Percentiles rank a stretch among this genome's conserved stretches.
These are phyloP conservation scores for Kazachstania sp. DNA, from an alignment of 1,139 yeast species.

Conservation along the genomic window DNA sequence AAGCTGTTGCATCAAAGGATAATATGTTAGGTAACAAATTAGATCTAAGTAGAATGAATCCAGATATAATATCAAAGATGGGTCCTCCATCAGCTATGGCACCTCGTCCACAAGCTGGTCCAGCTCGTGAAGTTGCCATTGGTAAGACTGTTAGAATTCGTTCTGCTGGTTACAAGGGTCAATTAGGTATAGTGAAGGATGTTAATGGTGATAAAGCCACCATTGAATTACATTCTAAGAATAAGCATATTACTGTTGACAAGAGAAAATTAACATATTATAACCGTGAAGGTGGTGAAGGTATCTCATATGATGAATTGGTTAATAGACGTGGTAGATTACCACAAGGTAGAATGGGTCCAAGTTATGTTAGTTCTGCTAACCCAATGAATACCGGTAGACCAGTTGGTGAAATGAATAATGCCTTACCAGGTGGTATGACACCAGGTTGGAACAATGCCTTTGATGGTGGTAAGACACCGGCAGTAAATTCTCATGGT, in stretches of 20 bases:
- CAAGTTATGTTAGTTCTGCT: slow-evolving; percentile 32
- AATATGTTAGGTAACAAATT: slow-evolving; percentile 28
- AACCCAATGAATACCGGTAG: slow-evolving; percentile 27
- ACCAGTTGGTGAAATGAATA: slow-evolving; percentile 18
- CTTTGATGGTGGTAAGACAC: slow-evolving; percentile 40
- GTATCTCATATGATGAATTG: slow-evolving; percentile 74
- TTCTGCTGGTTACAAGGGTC: slow-evolving; percentile 86
- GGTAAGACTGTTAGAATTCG: slow-evolving; percentile 81
- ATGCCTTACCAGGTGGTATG: slow-evolving; percentile 39
- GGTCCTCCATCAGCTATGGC: slow-evolving; percentile 48
- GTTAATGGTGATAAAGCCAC: slow-evolving; percentile 88
- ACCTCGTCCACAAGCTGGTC: slow-evolving; percentile 31
- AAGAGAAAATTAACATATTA: slow-evolving; percentile 69
- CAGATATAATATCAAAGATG: slow-evolving; percentile 46
- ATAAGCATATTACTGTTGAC: slow-evolving; percentile 77
- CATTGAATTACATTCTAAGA: slow-evolving; percentile 87
- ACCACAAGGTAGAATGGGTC: slow-evolving; percentile 30
- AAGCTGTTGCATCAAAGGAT: slow-evolving; percentile 75
- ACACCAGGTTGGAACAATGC: slow-evolving; percentile 47
- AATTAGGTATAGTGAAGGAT: slow-evolving; percentile 87
- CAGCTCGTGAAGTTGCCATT: slow-evolving; percentile 73
- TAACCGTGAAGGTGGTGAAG: slow-evolving; percentile 49
- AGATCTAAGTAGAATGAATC: slow-evolving; percentile 79
- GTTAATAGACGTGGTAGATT: slow-evolving; percentile 34
- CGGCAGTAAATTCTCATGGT: slow-evolving; percentile 38